Conservation (phyloP, 2,329 filamentous ascomycete species). For the Dryadomyces sulphureus region DNA sequence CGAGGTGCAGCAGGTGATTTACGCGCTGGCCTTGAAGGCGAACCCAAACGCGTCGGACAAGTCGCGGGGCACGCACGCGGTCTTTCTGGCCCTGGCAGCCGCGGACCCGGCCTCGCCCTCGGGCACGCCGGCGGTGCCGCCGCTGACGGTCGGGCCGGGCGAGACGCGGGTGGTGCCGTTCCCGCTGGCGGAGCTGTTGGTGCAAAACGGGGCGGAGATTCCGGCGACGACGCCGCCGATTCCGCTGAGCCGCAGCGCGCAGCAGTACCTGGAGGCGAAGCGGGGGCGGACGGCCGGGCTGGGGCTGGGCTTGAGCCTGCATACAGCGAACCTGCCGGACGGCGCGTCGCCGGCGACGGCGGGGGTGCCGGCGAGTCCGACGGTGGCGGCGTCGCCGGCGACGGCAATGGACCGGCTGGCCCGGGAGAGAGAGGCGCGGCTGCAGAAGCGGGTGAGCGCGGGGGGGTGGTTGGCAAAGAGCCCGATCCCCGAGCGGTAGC, state of each 20-base stretch:
- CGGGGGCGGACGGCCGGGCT: constrained; percentile 25
- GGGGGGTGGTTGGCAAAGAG: constrained; percentile 56
- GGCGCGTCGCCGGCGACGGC: constrained; percentile 19
- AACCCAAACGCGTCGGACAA: constrained; percentile 80
- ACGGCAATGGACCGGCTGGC: constrained; percentile 32
- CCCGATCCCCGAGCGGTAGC: constrained; percentile 47
- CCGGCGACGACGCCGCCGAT: constrained; percentile 64
- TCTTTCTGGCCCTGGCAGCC: constrained; percentile 83
- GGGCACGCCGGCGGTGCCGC: constrained; percentile 6
- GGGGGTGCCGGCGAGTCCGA: constrained; percentile 15
- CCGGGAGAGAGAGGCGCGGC: constrained; percentile 49
- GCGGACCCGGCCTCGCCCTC: constrained; percentile 58
- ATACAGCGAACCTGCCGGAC: background rate
- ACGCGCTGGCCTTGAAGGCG: constrained; percentile 71
- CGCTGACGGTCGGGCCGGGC: constrained; percentile 17
- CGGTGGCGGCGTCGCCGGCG: constrained; percentile 39
- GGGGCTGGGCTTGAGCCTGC: background rate
- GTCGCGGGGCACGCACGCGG: constrained; percentile 72
- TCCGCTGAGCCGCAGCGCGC: constrained; percentile 66
- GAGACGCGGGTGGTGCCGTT: constrained; percentile 52
- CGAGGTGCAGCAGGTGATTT: constrained; percentile 84
- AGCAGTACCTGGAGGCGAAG: constrained; percentile 74
- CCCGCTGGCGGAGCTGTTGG: constrained; percentile 74
- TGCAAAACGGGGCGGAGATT: constrained; percentile 89
- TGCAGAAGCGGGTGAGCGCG: constrained; percentile 69